Conservation (phyloP, 768 basidiomycete genomes). For the Suillus tomentosus region DNA sequence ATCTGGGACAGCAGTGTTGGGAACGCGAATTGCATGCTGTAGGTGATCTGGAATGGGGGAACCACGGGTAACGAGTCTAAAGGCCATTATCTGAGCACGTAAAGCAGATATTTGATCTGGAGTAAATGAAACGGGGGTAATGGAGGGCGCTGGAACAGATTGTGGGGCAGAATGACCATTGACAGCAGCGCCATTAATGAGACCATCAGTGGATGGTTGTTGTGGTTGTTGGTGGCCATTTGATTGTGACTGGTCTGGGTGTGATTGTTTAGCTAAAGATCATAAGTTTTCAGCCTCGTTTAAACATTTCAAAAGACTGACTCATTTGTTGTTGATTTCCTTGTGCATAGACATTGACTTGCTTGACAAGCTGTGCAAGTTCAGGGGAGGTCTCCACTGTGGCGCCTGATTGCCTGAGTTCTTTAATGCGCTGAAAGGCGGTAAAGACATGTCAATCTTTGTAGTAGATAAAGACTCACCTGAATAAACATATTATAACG, state of each 20-base stretch:
- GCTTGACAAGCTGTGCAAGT: conserved; percentile 41
- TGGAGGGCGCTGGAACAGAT: conserved; percentile 42
- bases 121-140: conserved; percentile 79
- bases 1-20: conserved; percentile 59
- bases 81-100: conserved; percentile 83
- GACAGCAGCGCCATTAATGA: not conserved
- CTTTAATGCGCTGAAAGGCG: conserved; percentile 41
- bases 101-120: conserved; percentile 72
- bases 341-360: conserved; percentile 38
- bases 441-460: not conserved
- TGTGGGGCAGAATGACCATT: conserved; percentile 54
- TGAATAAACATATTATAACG: conserved; percentile 1
- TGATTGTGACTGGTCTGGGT: conserved; percentile 13
- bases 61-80: conserved; percentile 68
- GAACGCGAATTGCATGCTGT: conserved; percentile 68
- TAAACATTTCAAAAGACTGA: conserved; percentile 18
- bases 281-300: not conserved
- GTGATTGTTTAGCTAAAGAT: conserved; percentile 28
- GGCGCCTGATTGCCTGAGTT: conserved; percentile 44
- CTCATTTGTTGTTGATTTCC: conserved; percentile 36
- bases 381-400: conserved; percentile 49
- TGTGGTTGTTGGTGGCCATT: conserved; percentile 30
- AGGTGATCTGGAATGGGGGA: conserved; percentile 68
- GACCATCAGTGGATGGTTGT: conserved; percentile 17
- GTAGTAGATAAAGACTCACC: not conserved